These are phyloP conservation scores for Uronychia setigera DNA, from an alignment of 73 alveolate species.

Conservation along the genomic window DNA sequence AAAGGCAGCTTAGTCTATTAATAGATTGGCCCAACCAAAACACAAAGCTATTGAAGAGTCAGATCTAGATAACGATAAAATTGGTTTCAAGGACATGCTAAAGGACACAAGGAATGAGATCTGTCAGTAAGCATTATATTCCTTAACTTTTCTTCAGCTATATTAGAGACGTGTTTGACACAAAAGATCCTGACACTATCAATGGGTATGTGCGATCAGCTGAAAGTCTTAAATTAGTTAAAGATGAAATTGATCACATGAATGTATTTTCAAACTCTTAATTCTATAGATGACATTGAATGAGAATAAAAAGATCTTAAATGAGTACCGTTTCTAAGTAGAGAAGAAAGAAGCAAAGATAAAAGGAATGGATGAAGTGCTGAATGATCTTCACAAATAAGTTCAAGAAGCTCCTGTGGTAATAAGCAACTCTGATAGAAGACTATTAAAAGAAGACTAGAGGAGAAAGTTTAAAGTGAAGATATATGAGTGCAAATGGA, in stretches of 20 bases:
- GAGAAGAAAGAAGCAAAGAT: not conserved
- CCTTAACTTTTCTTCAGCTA: not conserved
- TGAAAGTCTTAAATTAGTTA: constrained; percentile 19
- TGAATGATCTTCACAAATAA: not conserved
- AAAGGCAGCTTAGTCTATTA: not conserved
- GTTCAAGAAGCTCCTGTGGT: not conserved
- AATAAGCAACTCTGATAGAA: not conserved
- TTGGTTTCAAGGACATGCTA: not conserved
- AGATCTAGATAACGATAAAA: constrained; percentile 2
- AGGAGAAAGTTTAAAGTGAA: not conserved
- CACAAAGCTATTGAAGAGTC: not conserved
- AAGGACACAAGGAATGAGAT: not conserved
- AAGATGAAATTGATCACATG: constrained; percentile 23
- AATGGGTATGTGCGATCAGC: constrained; percentile 5
- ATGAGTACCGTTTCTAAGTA: not conserved
- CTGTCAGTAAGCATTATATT: not conserved
- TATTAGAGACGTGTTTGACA: constrained; percentile 6
- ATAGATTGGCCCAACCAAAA: not conserved
- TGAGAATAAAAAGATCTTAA: constrained; percentile 5
- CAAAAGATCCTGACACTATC: constrained; percentile 24
- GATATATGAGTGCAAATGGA: constrained; percentile 22
- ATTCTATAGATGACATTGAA: constrained; percentile 7
- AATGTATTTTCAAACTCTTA: not conserved
- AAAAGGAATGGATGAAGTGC: not conserved
- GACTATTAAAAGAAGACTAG: constrained; percentile 9